Conservation (phyloP, 2,329 filamentous ascomycete species). For the Keithomyces neogunnii region DNA sequence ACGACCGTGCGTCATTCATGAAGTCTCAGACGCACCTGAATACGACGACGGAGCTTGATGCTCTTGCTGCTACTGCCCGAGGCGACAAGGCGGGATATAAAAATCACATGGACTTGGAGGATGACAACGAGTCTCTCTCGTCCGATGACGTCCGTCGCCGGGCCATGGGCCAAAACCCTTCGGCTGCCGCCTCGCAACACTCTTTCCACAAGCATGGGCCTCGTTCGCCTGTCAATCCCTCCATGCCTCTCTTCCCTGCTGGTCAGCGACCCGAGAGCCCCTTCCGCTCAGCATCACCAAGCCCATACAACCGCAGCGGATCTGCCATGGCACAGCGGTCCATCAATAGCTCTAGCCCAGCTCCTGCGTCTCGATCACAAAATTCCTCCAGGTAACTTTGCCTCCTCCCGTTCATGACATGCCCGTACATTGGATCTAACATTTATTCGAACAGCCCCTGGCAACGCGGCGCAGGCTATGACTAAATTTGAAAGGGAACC, state of each 20-base stretch:
- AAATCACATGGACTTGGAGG: slow-evolving; percentile 27
- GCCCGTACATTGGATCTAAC: slow-evolving; percentile 1
- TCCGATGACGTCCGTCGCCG: slow-evolving; percentile 30
- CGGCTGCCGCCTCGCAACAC: slow-evolving; percentile 19
- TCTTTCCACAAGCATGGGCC: slow-evolving; percentile 17
- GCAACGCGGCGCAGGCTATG: slow-evolving; percentile 38
- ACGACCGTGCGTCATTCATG: slow-evolving; percentile 94
- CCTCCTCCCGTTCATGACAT: neutral
- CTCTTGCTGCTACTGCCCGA: slow-evolving; percentile 78
- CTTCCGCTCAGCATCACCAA: slow-evolving; percentile 26
- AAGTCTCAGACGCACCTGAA: slow-evolving; percentile 81
- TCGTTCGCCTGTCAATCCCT: slow-evolving; percentile 30
- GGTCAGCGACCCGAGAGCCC: slow-evolving; percentile 26
- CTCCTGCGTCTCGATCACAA: slow-evolving; percentile 23
- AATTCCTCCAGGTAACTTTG: slow-evolving; percentile 29
- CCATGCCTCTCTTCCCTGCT: slow-evolving; percentile 34
- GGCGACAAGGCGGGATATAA: slow-evolving; percentile 60
- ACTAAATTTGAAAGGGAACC: slow-evolving; percentile 15
- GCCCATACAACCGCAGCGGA: slow-evolving; percentile 18
- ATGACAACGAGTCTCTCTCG: slow-evolving; percentile 32
- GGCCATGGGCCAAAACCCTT: slow-evolving; percentile 18
- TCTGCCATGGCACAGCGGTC: slow-evolving; percentile 17
- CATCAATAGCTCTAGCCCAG: slow-evolving; percentile 24
- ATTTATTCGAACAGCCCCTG: slow-evolving; percentile 27
- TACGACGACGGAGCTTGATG: slow-evolving; percentile 77